These are phyloP conservation scores for Tillandsia fasciculata DNA, from an alignment of 176 grass and related monocot species.

Conservation along the genomic window DNA sequence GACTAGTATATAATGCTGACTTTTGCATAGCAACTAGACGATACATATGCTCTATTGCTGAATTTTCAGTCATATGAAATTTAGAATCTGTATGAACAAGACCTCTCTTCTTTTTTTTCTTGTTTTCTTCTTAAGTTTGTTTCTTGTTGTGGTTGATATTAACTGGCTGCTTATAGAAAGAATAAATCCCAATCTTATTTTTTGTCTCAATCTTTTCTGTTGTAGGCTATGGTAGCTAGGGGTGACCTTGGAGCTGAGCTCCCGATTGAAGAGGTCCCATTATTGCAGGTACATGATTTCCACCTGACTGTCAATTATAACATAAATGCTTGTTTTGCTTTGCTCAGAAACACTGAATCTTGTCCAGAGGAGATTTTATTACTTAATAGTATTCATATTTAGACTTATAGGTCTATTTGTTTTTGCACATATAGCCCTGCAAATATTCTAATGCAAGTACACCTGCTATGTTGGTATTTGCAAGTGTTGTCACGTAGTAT, in stretches of 20 bases:
- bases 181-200: neutral
- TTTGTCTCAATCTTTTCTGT: constrained; percentile 7
- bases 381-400: too few species aligned
- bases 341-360: neutral
- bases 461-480: too few species aligned
- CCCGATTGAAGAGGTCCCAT: constrained; percentile 89
- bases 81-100: too few species aligned
- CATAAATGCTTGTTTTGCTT: neutral
- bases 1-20: constrained; percentile 8
- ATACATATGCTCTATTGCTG: too few species aligned
- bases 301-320: neutral
- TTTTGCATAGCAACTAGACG: neutral
- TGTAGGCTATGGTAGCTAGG: constrained; percentile 98
- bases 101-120: neutral
- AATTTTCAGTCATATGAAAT: too few species aligned
- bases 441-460: too few species aligned
- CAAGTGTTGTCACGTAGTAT: too few species aligned
- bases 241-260: constrained; percentile 98
- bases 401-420: too few species aligned
- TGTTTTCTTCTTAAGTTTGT: neutral
- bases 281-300: constrained; percentile 64
- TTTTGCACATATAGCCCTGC: too few species aligned
- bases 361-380: too few species aligned
- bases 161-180: neutral
- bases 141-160: neutral